Evolutionary conservation across 164 flowering plant genomes (phyloP), one percentile per base, ranked within the genome.

Genomic region (Aristolochia californica): DNA sequence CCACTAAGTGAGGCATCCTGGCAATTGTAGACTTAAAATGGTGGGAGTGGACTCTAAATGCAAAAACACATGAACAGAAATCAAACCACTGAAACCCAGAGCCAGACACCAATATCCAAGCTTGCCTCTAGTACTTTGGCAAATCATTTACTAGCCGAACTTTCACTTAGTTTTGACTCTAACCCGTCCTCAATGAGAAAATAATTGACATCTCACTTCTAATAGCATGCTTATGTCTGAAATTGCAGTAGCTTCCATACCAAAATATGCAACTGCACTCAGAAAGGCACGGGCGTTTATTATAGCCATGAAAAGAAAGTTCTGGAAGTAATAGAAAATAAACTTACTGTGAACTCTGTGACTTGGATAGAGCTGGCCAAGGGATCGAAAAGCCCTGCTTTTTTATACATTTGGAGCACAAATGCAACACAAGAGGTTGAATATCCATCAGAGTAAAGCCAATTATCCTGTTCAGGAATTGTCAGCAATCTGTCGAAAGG

Each of bases 401-500:
- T 79, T 75, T 94, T 94, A 67, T 94, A 94, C 83, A 94, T 77
- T 66, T 83, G 88, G 40, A 94, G 94, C 62, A 90, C 65, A 63
- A 84, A 90, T 58, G 87, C 99, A 66, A 94, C 68, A 70, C 99
- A 94, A 28, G 97, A 94, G 12, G 95, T 74, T 34, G 99, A 90
- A 66, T 78, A 79, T 66, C 99, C 99, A 68, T 94, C 96, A 62
- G 65, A 70, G 52, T 90, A 94, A 21, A 78, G 40, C 99, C 99
- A 94, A 68, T 85, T 75, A 70, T 94, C 99, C 60, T 78, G 84
- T 58, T 94, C 99, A 28, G 99, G 99, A 73, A 90, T 68, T 18
- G 88, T 67, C 76, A 94, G 70, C 76, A 94, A 66, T 68, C 77
- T 66, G 56, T 73, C 97, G 57, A 94, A 94, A 54, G 96, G 76